Base-by-base conservation (phyloP, 2,329 filamentous ascomycete genomes). In the Pleoardoris graminearum region DNA sequence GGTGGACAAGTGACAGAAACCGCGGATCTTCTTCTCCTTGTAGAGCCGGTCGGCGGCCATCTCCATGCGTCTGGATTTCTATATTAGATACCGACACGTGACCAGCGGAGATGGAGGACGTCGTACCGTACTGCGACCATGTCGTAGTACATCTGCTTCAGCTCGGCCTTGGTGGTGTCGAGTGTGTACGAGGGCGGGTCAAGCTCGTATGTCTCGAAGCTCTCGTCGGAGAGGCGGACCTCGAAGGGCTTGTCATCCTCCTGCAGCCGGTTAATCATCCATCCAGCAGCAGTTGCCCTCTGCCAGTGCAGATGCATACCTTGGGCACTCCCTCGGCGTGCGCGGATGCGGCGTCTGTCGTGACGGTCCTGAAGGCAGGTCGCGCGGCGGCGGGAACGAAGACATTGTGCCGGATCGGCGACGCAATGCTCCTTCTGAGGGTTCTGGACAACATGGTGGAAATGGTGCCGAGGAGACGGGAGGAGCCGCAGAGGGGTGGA, bases 11-110 rank as follows among this genome's bases (percentile, higher is more conserved):
- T 99, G 94, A 82, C 94, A 99, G 89, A 99, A 99, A 80, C 94
- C 94, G 70, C 94, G 90, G 70, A 99, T 97, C 85, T 99, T 97
- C 88, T 99, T 99, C 83, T 97, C 94, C 84, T 99, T 99, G 90
- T 99, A 99, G 72, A 99, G 83, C 75, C 93, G 86, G 76, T 99
- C 94, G 80, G 94, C 91, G 64, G 93, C 92, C 93, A 99, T 96
- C 80, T 99, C 94, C 94, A 99, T 96, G 77, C 96, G 94, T 80
- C 92, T 96, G 68, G 50, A 59, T 36, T 56, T 33, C n/a, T 46
- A 30, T 49, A 55, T 59, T 27, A 56, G 53, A 44, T 51, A 17
- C 27, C 33, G n/a, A 8, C 17, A 25, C 43, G 42, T 48, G 4
- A 25, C 12, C 21, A 5, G 16, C 21, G 23, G 21, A 17, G 21